These are phyloP conservation scores for Rhodamnia argentea DNA, from an alignment of 345 rosid species.

Conservation along the genomic window DNA sequence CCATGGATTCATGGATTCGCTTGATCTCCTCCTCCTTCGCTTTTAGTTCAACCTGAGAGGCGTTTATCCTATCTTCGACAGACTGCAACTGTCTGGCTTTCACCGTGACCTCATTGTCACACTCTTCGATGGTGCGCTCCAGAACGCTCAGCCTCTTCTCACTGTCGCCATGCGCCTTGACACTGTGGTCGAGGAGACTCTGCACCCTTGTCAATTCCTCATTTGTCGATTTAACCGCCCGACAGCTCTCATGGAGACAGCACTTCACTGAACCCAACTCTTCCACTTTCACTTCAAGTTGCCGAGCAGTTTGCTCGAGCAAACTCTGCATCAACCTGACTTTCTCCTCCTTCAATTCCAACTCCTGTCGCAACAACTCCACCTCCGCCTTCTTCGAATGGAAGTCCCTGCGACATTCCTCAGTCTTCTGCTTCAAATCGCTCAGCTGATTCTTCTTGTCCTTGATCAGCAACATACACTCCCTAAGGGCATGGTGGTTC, in stretches of 20 bases:
- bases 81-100: not conserved
- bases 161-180: not conserved
- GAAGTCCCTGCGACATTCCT: not conserved
- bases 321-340: not conserved
- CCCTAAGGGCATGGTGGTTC: not conserved
- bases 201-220: slow-evolving; percentile 5
- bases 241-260: not conserved
- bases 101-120: not conserved
- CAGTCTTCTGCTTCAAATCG: not conserved
- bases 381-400: not conserved
- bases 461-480: not conserved
- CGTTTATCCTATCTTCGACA: not conserved
- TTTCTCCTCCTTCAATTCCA: not conserved
- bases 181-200: not conserved
- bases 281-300: not conserved
- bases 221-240: not conserved
- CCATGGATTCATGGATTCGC: not conserved
- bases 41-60: not conserved
- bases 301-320: not conserved
- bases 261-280: not conserved
- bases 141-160: not conserved
- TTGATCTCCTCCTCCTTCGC: not conserved
- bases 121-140: not conserved
- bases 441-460: not conserved
- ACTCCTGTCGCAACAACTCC: not conserved